These are phyloP conservation scores for Cardiospermum halicacabum DNA, from an alignment of 345 rosid genomes.

Conservation along the genomic window DNA sequence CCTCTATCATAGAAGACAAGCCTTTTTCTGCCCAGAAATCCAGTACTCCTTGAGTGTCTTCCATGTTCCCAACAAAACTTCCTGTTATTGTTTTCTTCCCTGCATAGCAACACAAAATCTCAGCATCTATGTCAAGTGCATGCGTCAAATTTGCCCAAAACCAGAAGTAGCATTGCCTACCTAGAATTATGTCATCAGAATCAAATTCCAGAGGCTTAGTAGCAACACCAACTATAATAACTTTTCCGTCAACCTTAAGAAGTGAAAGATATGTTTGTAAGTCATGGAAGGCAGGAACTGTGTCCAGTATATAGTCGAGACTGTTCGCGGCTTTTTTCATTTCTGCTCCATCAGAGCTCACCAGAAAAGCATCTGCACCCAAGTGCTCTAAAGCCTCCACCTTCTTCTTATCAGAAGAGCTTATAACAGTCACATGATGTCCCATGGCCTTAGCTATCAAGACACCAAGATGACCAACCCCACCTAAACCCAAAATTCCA, in stretches of 20 bases:
- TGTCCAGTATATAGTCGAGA: conserved; percentile 46
- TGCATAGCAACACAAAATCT: not conserved
- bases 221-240: conserved; percentile 40
- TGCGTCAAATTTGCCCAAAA: not conserved
- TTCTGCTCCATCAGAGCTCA: conserved; percentile 33
- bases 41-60: conserved; percentile 49
- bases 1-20: conserved; percentile 46
- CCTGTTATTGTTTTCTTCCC: conserved; percentile 58
- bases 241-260: conserved; percentile 41
- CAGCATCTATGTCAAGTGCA: not conserved
- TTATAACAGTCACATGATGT: conserved; percentile 51
- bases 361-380: conserved; percentile 43
- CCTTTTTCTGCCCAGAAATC: conserved; percentile 54
- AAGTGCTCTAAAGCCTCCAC: conserved; percentile 47
- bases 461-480: conserved; percentile 55
- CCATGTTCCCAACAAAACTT: conserved; percentile 54
- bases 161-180: conserved; percentile 19
- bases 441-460: conserved; percentile 56
- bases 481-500: conserved; percentile 49
- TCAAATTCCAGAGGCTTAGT: conserved; percentile 35
- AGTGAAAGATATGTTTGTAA: conserved; percentile 34
- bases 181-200: conserved; percentile 25
- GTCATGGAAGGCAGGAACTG: conserved; percentile 41
- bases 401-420: conserved; percentile 45
- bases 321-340: conserved; percentile 35